phyloP scores from a whole-genome alignment of 306 rosid species.

The Boehmeria nivea region DNA sequence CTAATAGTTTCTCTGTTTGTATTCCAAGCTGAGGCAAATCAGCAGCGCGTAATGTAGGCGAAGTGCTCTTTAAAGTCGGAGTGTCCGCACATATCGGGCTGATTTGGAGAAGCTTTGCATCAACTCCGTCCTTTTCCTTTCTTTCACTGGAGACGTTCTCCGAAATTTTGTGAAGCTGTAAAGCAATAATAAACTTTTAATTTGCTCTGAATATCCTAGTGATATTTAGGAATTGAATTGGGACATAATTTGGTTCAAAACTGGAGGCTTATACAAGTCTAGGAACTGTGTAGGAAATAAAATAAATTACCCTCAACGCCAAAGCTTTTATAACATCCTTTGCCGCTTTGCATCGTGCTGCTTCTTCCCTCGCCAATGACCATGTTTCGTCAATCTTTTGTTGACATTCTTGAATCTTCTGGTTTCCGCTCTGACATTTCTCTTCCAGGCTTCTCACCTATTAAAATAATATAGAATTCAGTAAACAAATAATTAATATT shows the following conservation, averaged over 20 bases:
- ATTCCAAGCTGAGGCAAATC: slow-evolving; percentile 20
- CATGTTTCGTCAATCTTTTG: slow-evolving; percentile 53
- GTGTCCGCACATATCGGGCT: slow-evolving; percentile 34
- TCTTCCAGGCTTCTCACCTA: slow-evolving; percentile 60
- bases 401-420: slow-evolving; percentile 49
- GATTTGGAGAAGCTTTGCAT: slow-evolving; percentile 33
- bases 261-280: no score
- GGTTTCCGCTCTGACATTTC: slow-evolving; percentile 43
- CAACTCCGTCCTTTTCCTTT: slow-evolving; percentile 34
- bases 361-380: slow-evolving; percentile 64
- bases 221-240: no score
- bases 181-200: not conserved
- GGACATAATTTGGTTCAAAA: no score
- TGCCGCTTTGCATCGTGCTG: slow-evolving; percentile 63
- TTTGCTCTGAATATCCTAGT: no score
- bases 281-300: not conserved
- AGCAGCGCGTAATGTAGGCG: slow-evolving; percentile 1
- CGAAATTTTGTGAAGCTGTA: slow-evolving; percentile 62
- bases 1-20: slow-evolving; percentile 35
- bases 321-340: slow-evolving; percentile 69
- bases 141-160: slow-evolving; percentile 39
- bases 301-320: slow-evolving; percentile 51
- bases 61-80: slow-evolving; percentile 9
- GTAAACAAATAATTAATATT: not conserved
- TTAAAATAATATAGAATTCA: slow-evolving; percentile 15